Evolutionary conservation across 2,329 filamentous ascomycete species (phyloP).

Genomic region (Metarhizium rileyi): DNA sequence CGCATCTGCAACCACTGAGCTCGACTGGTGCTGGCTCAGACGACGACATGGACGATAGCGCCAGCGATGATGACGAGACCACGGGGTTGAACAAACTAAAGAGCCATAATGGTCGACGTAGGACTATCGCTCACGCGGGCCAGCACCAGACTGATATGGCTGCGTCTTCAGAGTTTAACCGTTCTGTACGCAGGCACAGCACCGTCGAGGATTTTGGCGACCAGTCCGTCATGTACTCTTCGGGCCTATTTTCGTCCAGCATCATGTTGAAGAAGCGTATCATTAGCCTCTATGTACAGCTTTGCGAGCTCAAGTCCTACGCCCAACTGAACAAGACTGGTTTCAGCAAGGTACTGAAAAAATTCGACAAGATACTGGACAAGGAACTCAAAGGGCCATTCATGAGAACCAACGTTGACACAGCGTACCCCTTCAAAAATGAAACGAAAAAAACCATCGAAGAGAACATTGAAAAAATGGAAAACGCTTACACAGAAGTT

Average conservation of each 20-base stretch:
- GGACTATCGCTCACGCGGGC: conserved; percentile 26
- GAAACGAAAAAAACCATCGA: conserved; percentile 63
- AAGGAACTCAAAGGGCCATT: conserved; percentile 70
- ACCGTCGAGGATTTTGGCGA: conserved; percentile 71
- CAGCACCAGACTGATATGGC: conserved; percentile 45
- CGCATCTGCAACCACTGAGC: conserved; percentile 22
- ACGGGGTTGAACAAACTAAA: conserved; percentile 41
- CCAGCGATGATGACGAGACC: conserved; percentile 53
- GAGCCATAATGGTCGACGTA: conserved; percentile 28
- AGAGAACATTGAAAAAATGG: conserved; percentile 62
- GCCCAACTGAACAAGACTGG: conserved; percentile 94
- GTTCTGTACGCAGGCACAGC: conserved; percentile 52
- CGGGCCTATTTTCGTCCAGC: conserved; percentile 52
- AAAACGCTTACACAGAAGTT: conserved; percentile 69
- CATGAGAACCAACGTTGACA: conserved; percentile 61
- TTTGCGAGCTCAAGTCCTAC: conserved; percentile 94
- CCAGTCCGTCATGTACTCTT: conserved; percentile 54
- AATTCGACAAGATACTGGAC: conserved; percentile 94
- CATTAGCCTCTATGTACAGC: conserved; percentile 76
- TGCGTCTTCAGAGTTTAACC: conserved; percentile 49
- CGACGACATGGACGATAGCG: conserved; percentile 47
- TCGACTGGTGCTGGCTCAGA: conserved; percentile 35
- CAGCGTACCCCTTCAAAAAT: conserved; percentile 71
- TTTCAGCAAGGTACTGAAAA: conserved; percentile 93
- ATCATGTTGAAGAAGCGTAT: conserved; percentile 91